These are phyloP conservation scores for Edaphochlamys debaryana DNA, from an alignment of 139 green algal genomes.

Conservation along the genomic window DNA sequence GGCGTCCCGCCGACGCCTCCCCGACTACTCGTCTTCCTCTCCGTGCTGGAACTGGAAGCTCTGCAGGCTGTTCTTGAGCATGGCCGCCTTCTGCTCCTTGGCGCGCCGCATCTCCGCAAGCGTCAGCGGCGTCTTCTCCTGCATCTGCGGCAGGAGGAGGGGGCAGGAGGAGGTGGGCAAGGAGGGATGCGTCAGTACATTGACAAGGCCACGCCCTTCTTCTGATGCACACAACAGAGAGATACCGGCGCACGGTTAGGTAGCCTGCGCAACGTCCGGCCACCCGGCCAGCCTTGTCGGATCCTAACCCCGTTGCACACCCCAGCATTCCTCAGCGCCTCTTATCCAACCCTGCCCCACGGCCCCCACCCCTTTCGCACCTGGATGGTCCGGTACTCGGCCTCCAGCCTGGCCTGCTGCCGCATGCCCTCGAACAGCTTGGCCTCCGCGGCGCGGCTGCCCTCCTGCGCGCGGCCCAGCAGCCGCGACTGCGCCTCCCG, in stretches of 20 bases:
- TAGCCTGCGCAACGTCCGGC: too few species aligned
- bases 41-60: conserved; percentile 42
- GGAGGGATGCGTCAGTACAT: too few species aligned
- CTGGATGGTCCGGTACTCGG: conserved; percentile 30
- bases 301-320: too few species aligned
- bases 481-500: conserved; percentile 46
- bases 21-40: background rate
- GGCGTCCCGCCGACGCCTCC: too few species aligned
- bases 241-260: too few species aligned
- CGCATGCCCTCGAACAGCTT: conserved; percentile 53
- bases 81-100: conserved; percentile 65
- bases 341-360: too few species aligned
- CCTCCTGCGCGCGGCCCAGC: conserved; percentile 34
- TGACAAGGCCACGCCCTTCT: too few species aligned
- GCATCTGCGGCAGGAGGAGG: background rate
- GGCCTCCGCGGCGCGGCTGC: conserved; percentile 3
- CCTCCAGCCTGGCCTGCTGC: conserved; percentile 48
- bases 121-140: conserved; percentile 62
- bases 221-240: too few species aligned
- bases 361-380: too few species aligned
- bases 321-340: too few species aligned
- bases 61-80: conserved; percentile 52
- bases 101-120: conserved; percentile 64
- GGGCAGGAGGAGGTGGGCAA: too few species aligned
- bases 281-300: too few species aligned